A percentile compares a stretch with the other conserved stretches of the same genome.
These are phyloP conservation scores for Colletotrichum sp. DNA, from an alignment of 2,329 filamentous ascomycete species.

Conservation along the genomic window DNA sequence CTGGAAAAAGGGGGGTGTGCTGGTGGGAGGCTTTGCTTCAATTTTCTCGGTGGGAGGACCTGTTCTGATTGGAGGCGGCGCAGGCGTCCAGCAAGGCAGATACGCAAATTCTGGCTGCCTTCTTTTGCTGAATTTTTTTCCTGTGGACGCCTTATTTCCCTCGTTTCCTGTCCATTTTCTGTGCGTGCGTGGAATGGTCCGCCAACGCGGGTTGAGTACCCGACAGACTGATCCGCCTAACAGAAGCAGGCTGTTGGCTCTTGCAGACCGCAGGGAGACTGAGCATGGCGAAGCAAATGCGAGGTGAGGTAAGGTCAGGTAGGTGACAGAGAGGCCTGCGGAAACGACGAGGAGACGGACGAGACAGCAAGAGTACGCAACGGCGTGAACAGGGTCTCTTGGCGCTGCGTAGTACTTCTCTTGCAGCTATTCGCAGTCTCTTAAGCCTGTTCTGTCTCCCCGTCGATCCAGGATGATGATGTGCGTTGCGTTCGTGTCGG, in stretches of 20 bases:
- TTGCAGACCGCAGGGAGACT: background rate
- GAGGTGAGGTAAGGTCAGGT: background rate
- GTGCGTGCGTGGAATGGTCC: constrained; percentile 8
- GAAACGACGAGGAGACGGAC: background rate
- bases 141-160: constrained; percentile 1
- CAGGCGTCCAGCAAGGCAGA: constrained; percentile 18
- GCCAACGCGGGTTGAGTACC: constrained; percentile 3
- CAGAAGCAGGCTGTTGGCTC: background rate
- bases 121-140: background rate
- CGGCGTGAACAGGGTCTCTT: background rate
- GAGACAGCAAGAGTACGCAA: background rate
- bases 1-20: background rate
- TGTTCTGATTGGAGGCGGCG: constrained; percentile 16
- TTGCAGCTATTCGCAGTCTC: constrained; percentile 1
- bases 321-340: background rate
- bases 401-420: constrained; percentile 18
- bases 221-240: constrained; percentile 10
- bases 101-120: background rate
- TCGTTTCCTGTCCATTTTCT: background rate
- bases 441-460: background rate
- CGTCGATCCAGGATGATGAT: constrained; percentile 10
- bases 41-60: constrained; percentile 1
- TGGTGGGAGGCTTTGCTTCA: constrained; percentile 1
- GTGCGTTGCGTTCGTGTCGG: background rate
- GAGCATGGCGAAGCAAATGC: background rate